Percentiles rank a stretch among this genome's conserved stretches.
Conservation (phyloP, 169 alveolate species). For the Plasmodium coatneyi region DNA sequence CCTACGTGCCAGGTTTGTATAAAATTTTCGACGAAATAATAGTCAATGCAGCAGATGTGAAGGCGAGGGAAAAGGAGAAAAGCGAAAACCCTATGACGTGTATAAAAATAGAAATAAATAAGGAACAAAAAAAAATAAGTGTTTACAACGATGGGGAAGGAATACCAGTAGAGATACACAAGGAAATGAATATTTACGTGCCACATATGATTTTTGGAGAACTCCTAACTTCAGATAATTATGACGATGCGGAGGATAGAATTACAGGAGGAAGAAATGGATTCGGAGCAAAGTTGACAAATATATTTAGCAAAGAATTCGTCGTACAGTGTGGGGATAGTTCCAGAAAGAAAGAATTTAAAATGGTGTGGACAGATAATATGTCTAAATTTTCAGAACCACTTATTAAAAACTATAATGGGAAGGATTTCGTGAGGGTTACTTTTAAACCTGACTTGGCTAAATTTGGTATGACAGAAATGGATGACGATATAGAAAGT, state of each 20-base stretch:
- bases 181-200: conserved; percentile 96
- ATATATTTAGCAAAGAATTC: conserved; percentile 96
- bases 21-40: conserved; percentile 98
- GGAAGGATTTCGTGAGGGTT: conserved; percentile 92
- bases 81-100: conserved; percentile 86
- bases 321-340: conserved; percentile 96
- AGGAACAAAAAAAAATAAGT: conserved; percentile 81
- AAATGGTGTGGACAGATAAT: conserved; percentile 92
- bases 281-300: conserved; percentile 99
- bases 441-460: conserved; percentile 98
- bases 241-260: conserved; percentile 97
- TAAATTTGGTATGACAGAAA: conserved; percentile 91
- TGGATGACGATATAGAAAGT: conserved; percentile 94
- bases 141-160: conserved; percentile 90
- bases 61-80: conserved; percentile 89
- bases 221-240: conserved; percentile 98
- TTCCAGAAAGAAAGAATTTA: conserved; percentile 87
- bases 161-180: conserved; percentile 94
- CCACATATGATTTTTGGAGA: conserved; percentile 99
- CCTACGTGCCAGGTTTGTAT: conserved; percentile 98
- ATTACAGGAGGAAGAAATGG: conserved; percentile 99
- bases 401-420: conserved; percentile 83
- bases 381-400: conserved; percentile 92
- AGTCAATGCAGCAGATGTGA: conserved; percentile 99
- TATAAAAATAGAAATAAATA: conserved; percentile 86